A percentile compares a stretch with the other conserved stretches of the same genome.
These are phyloP conservation scores for Samsoniella hepiali DNA, from an alignment of 2,329 filamentous ascomycete genomes.

Conservation along the genomic window DNA sequence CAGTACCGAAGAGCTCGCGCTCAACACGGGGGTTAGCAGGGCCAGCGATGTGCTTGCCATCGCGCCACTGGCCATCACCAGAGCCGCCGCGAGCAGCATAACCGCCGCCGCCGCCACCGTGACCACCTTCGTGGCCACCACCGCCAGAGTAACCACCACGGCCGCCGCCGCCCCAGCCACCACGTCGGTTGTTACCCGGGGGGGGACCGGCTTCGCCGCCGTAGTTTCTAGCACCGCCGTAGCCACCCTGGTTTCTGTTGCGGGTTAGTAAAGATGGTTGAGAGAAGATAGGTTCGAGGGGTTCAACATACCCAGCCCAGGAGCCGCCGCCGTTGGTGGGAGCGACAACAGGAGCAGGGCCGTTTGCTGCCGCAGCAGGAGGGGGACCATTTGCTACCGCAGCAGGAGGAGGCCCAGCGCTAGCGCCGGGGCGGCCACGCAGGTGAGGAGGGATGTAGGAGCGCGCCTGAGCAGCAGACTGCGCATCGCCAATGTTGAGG, in stretches of 20 bases:
- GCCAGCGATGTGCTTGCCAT: slow-evolving; percentile 93
- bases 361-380: slow-evolving; percentile 23
- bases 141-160: slow-evolving; percentile 36
- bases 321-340: slow-evolving; percentile 52
- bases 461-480: slow-evolving; percentile 40
- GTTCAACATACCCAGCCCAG: slow-evolving; percentile 49
- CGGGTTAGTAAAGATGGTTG: slow-evolving; percentile 22
- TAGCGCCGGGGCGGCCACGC: slow-evolving; percentile 53
- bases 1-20: slow-evolving; percentile 89
- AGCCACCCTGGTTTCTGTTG: slow-evolving; percentile 24
- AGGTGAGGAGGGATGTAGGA: slow-evolving; percentile 87
- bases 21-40: slow-evolving; percentile 85
- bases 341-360: slow-evolving; percentile 25
- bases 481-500: slow-evolving; percentile 56
- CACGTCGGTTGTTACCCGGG: slow-evolving; percentile 31
- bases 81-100: slow-evolving; percentile 73
- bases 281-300: background rate
- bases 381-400: slow-evolving; percentile 19
- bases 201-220: slow-evolving; percentile 32
- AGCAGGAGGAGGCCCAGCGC: slow-evolving; percentile 22
- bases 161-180: slow-evolving; percentile 34
- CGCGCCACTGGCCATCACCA: slow-evolving; percentile 93
- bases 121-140: slow-evolving; percentile 37
- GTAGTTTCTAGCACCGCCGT: slow-evolving; percentile 35
- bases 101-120: slow-evolving; percentile 47